Base-by-base conservation (phyloP, 441 rosid species). In the Biscutella laevigata region DNA sequence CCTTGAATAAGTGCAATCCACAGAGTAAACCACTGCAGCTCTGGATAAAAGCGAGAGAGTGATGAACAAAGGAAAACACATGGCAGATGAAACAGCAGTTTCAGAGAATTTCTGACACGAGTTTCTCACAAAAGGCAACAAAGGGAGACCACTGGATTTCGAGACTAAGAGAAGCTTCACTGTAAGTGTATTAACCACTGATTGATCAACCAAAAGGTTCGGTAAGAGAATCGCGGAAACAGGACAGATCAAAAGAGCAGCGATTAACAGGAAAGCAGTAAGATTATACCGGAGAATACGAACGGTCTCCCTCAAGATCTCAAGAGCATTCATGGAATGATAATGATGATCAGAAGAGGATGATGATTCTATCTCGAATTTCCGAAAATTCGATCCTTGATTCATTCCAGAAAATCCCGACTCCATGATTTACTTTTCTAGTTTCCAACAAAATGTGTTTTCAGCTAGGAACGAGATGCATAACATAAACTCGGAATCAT, bases 241-340 rank as follows among this genome's bases (percentile, higher is more conserved):
- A 14, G 98, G 98, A 51, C 90, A 84, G 60, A 90, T 78, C 10
- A 87, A 71, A 67, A 84, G 45, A 4, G 85, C 78, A 10, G 80
- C 71, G 15, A 79, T 76, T 57, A 72, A 22, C 86, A 84, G 64
- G 70, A 90, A 90, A 55, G 80, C 77, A 2, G 74, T 62, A 1
- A 69, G 70, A 71, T 84, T 90, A 62, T 62, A 84, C 19, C 95
- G 82, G 19, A 90, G 85, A 57, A 90, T 83, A 67, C 92, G 70
- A 39, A 81, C 83, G 0, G 92, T 66, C 62, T 90, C 96, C 56
- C 92, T 79, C 64, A 90, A 44, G 70, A 90, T 87, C 74, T 87
- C 96, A 54, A 84, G 55, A 1, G 96, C 95, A 41, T 74, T 83
- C 69, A 75, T 67, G 3, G 94, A 70, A 68, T 65, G 86, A 56